Percentiles rank a stretch among this genome's conserved stretches.
Evolutionary conservation across 2,329 filamentous ascomycete species (phyloP).

Genomic region (Penicillium sp.): DNA sequence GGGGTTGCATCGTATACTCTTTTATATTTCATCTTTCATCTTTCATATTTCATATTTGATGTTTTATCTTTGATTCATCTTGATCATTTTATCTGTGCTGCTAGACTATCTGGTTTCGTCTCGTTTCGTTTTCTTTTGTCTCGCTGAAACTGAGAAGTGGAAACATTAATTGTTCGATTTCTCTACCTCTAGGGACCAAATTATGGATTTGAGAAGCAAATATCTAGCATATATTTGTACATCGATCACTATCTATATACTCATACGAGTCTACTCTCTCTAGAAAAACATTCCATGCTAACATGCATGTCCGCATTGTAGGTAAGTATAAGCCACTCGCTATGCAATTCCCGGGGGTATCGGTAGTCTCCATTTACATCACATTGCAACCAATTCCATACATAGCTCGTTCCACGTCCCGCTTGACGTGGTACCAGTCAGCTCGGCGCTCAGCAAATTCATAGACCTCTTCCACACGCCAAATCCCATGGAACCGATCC

Average conservation of each 20-base stretch:
- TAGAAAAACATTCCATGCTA: background rate
- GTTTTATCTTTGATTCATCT: background rate
- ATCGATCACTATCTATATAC: background rate
- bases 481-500: conserved; percentile 86
- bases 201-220: background rate
- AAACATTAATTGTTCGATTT: background rate
- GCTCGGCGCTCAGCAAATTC: conserved; percentile 92
- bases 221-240: background rate
- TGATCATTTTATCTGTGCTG: background rate
- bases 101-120: background rate
- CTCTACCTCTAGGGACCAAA: background rate
- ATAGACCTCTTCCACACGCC: conserved; percentile 93
- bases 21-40: background rate
- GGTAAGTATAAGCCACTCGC: conserved; percentile 7
- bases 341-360: conserved; percentile 21
- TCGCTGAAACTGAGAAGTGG: background rate
- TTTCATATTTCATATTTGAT: background rate
- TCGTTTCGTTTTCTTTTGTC: background rate
- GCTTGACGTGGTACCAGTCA: conserved; percentile 91
- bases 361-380: conserved; percentile 61
- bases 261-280: background rate
- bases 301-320: conserved; percentile 6
- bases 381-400: conserved; percentile 86
- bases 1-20: background rate
- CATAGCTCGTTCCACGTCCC: conserved; percentile 91